A percentile compares a stretch with the other conserved stretches of the same genome.
Conservation (phyloP, 2,329 filamentous ascomycete genomes). For the Sphaceloma murrayae region DNA sequence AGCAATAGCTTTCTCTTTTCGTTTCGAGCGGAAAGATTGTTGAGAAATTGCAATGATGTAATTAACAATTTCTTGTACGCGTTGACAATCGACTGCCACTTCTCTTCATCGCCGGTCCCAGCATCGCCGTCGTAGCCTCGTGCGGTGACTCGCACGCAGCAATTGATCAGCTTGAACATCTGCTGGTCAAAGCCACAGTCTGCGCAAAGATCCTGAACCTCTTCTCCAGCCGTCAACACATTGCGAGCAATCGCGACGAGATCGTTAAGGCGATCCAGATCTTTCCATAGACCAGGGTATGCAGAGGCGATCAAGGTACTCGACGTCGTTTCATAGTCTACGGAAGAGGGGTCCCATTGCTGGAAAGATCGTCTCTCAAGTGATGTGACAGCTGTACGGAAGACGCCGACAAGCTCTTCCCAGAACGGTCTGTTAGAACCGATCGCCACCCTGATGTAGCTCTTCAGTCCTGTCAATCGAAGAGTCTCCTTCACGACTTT, state of each 20-base stretch:
- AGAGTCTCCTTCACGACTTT: slow-evolving; percentile 50
- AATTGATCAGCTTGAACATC: slow-evolving; percentile 52
- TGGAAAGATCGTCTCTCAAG: slow-evolving; percentile 54
- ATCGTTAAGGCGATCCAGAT: slow-evolving; percentile 54
- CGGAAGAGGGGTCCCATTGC: slow-evolving; percentile 46
- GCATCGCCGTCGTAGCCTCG: slow-evolving; percentile 56
- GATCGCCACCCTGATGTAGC: slow-evolving; percentile 48
- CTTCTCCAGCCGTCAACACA: slow-evolving; percentile 50
- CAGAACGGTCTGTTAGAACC: slow-evolving; percentile 49
- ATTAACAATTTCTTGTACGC: slow-evolving; percentile 57
- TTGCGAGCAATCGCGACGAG: slow-evolving; percentile 54
- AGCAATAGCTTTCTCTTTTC: slow-evolving; percentile 56
- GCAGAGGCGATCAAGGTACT: slow-evolving; percentile 53
- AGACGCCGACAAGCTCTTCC: slow-evolving; percentile 48
- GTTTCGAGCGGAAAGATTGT: slow-evolving; percentile 57
- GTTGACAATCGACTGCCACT: slow-evolving; percentile 56
- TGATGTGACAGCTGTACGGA: slow-evolving; percentile 51
- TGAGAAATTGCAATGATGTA: slow-evolving; percentile 56
- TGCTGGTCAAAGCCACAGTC: slow-evolving; percentile 51
- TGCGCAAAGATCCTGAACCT: slow-evolving; percentile 54
- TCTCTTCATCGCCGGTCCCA: slow-evolving; percentile 51
- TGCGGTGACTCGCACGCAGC: slow-evolving; percentile 55
- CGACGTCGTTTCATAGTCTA: slow-evolving; percentile 49
- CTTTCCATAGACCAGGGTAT: slow-evolving; percentile 49
- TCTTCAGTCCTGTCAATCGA: slow-evolving; percentile 47